Percentiles rank a stretch among this genome's conserved stretches.
These are phyloP conservation scores for Geotrichum macrosporum DNA, from an alignment of 1,139 yeast species.

Conservation along the genomic window DNA sequence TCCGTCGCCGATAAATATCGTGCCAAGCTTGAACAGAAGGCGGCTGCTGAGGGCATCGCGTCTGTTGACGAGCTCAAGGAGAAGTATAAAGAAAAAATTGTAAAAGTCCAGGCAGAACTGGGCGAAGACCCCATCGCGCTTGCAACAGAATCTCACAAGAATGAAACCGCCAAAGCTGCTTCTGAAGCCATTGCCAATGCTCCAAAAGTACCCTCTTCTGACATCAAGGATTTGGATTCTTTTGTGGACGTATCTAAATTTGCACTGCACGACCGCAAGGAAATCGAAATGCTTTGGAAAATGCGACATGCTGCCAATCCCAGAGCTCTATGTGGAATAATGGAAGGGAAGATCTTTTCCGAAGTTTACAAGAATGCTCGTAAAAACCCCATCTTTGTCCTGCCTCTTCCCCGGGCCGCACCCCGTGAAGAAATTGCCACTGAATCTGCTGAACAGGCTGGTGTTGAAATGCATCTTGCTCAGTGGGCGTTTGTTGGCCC, in stretches of 20 bases:
- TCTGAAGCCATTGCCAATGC: constrained; percentile 18
- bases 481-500: constrained; percentile 94
- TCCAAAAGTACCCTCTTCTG: constrained; percentile 23
- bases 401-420: constrained; percentile 41
- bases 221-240: constrained; percentile 69
- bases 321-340: constrained; percentile 59
- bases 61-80: constrained; percentile 60
- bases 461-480: constrained; percentile 81
- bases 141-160: constrained; percentile 20
- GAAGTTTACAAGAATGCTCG: constrained; percentile 63
- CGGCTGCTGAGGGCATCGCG: constrained; percentile 43
- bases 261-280: constrained; percentile 48
- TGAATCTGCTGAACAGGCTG: constrained; percentile 36
- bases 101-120: constrained; percentile 48
- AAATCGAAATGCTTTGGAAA: constrained; percentile 82
- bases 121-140: constrained; percentile 21
- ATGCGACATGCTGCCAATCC: constrained; percentile 70
- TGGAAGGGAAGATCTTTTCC: constrained; percentile 54
- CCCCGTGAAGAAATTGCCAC: constrained; percentile 33
- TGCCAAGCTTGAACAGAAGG: constrained; percentile 48
- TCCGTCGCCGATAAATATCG: constrained; percentile 34
- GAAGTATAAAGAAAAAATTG: constrained; percentile 50
- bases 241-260: constrained; percentile 69
- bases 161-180: constrained; percentile 22
- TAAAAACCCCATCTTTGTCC: constrained; percentile 57